A percentile compares a stretch with the other conserved stretches of the same genome.
These are phyloP conservation scores for Lactarius hatsudake DNA, from an alignment of 768 basidiomycete genomes.

Conservation along the genomic window DNA sequence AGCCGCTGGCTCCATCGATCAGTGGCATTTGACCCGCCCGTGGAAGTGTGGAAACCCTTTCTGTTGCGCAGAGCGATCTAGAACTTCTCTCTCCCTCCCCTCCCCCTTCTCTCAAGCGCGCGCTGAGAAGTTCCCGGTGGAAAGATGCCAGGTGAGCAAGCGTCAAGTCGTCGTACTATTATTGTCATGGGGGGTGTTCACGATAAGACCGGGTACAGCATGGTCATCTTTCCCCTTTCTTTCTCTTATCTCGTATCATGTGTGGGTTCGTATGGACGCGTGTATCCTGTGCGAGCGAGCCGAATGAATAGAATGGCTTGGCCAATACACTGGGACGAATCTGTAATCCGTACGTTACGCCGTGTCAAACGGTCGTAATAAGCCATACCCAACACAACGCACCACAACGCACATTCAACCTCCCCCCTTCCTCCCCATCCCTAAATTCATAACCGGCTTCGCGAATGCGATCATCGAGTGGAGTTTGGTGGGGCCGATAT, in stretches of 20 bases:
- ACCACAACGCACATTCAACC: not conserved
- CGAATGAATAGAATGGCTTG: not conserved
- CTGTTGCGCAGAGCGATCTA: not conserved
- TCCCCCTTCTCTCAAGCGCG: too few relatives aligned
- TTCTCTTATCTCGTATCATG: not conserved
- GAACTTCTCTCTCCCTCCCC: not conserved
- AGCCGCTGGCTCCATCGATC: not conserved
- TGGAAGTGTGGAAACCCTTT: not conserved
- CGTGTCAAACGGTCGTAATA: too few relatives aligned
- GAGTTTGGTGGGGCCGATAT: not conserved
- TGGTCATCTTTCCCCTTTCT: not conserved
- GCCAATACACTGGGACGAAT: not conserved
- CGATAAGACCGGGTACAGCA: not conserved
- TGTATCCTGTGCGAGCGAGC: not conserved
- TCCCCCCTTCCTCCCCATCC: not conserved
- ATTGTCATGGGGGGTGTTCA: not conserved
- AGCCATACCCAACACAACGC: too few relatives aligned
- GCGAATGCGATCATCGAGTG: not conserved
- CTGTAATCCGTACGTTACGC: not conserved
- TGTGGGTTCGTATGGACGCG: not conserved
- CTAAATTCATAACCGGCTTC: not conserved
- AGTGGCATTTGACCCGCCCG: not conserved
- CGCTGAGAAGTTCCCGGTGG: not conserved
- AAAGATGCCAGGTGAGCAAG: not conserved
- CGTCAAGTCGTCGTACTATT: not conserved